Conservation (phyloP, 2,329 filamentous ascomycete genomes). For the Phyllosticta ampelicida region DNA sequence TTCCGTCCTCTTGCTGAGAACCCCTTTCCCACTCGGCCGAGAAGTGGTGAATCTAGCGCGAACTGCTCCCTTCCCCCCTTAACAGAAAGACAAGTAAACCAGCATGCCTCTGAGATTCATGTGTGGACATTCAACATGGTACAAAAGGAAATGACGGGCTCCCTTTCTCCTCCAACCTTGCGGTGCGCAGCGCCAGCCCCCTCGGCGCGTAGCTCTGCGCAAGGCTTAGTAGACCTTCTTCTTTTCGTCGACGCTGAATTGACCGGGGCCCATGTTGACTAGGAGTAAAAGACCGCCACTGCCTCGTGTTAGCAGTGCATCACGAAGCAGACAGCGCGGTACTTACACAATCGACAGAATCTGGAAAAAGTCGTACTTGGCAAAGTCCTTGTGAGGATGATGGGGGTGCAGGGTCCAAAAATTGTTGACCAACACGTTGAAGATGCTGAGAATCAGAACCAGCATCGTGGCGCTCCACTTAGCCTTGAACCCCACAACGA, state of each 20-base stretch:
- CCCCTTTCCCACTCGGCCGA: background rate
- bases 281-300: constrained; percentile 85
- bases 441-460: constrained; percentile 88
- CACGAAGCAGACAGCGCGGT: constrained; percentile 1
- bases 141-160: background rate
- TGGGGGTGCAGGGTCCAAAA: constrained; percentile 99
- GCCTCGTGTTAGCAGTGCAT: constrained; percentile 13
- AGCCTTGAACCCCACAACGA: constrained; percentile 98
- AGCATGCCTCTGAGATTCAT: background rate
- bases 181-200: background rate
- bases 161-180: background rate
- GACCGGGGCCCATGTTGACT: constrained; percentile 96
- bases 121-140: background rate
- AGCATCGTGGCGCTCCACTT: constrained; percentile 96
- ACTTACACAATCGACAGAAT: constrained; percentile 89
- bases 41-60: background rate
- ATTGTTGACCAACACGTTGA: constrained; percentile 98
- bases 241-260: constrained; percentile 99
- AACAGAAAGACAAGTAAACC: background rate
- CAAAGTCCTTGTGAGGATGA: constrained; percentile 99
- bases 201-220: background rate
- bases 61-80: too few relatives aligned
- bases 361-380: constrained; percentile 99
- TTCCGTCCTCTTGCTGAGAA: background rate
- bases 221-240: constrained; percentile 88